Conservation (phyloP, 768 basidiomycete genomes). For the Suillus tomentosus region DNA sequence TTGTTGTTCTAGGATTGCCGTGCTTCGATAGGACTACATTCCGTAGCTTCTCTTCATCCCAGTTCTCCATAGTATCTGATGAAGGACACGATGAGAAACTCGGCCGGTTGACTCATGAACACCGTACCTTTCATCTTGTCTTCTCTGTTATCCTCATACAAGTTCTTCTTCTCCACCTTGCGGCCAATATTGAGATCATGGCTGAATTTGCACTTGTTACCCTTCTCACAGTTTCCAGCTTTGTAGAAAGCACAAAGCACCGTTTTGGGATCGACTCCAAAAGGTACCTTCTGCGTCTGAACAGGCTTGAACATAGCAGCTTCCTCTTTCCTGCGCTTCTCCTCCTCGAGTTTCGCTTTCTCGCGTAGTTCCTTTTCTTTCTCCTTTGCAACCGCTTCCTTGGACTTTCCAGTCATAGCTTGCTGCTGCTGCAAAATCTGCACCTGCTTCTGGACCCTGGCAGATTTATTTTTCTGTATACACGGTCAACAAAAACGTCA, state of each 20-base stretch:
- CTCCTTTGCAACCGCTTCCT: constrained; percentile 79
- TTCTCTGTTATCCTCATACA: constrained; percentile 88
- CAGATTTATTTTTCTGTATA: constrained; percentile 87
- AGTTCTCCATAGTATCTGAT: constrained; percentile 94
- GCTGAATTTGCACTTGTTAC: constrained; percentile 94
- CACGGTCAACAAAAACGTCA: constrained; percentile 7
- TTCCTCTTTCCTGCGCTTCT: constrained; percentile 83
- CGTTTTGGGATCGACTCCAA: constrained; percentile 96
- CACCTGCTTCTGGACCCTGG: constrained; percentile 89
- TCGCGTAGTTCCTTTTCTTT: constrained; percentile 77
- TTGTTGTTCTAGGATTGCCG: constrained; percentile 89
- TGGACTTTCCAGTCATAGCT: constrained; percentile 75
- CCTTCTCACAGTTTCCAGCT: constrained; percentile 92
- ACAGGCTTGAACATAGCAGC: constrained; percentile 81
- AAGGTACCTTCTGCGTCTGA: constrained; percentile 84
- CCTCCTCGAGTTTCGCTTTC: constrained; percentile 77
- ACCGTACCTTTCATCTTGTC: constrained; percentile 71
- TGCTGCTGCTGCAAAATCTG: constrained; percentile 79
- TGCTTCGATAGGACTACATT: constrained; percentile 85
- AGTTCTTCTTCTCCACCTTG: constrained; percentile 93
- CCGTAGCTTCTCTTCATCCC: constrained; percentile 94
- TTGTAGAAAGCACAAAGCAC: constrained; percentile 92
- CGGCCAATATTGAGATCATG: constrained; percentile 88
- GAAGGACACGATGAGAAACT: constrained; percentile 8
- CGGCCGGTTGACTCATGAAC: background rate